phyloP scores from a whole-genome alignment of 2,329 filamentous ascomycete species.

The Atkinsonella hypoxylon region DNA sequence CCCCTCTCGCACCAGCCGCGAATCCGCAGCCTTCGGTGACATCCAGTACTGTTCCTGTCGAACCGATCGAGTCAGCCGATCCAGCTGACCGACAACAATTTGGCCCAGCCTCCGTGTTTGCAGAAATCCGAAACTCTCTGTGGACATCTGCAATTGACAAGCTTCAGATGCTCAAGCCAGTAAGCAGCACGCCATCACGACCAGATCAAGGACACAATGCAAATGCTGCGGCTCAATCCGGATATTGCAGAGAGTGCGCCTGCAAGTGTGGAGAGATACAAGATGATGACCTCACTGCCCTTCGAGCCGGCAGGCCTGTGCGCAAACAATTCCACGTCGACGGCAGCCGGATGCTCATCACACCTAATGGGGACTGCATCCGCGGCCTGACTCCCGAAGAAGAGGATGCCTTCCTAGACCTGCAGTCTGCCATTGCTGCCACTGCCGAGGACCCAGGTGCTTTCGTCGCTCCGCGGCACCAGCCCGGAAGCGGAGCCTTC shows the following conservation, averaged over 20 bases:
- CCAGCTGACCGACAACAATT: slow-evolving; percentile 18
- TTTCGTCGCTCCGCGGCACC: slow-evolving; percentile 44
- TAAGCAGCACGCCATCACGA: slow-evolving; percentile 19
- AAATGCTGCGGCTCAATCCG: slow-evolving; percentile 13
- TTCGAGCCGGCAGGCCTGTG: slow-evolving; percentile 46
- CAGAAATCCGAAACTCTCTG: slow-evolving; percentile 21
- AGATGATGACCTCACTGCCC: slow-evolving; percentile 38
- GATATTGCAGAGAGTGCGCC: slow-evolving; percentile 23
- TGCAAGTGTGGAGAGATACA: slow-evolving; percentile 30
- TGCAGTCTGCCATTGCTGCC: slow-evolving; percentile 48
- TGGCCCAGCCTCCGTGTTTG: slow-evolving; percentile 23
- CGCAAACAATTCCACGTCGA: slow-evolving; percentile 46
- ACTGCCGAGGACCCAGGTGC: slow-evolving; percentile 39
- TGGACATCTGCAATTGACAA: slow-evolving; percentile 23
- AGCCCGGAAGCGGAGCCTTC: slow-evolving; percentile 42
- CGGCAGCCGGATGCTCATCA: slow-evolving; percentile 57
- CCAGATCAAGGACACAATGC: slow-evolving; percentile 14
- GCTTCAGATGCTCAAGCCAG: slow-evolving; percentile 25
- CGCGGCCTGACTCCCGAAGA: slow-evolving; percentile 57
- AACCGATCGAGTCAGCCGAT: slow-evolving; percentile 10
- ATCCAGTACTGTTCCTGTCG: slow-evolving; percentile 10
- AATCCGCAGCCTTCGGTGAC: slow-evolving; percentile 8
- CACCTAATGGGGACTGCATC: slow-evolving; percentile 65
- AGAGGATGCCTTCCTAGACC: slow-evolving; percentile 55
- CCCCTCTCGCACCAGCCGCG: slow-evolving; percentile 4